Base-by-base conservation (phyloP, 306 rosid genomes). In the Dalbergia cultrata region DNA sequence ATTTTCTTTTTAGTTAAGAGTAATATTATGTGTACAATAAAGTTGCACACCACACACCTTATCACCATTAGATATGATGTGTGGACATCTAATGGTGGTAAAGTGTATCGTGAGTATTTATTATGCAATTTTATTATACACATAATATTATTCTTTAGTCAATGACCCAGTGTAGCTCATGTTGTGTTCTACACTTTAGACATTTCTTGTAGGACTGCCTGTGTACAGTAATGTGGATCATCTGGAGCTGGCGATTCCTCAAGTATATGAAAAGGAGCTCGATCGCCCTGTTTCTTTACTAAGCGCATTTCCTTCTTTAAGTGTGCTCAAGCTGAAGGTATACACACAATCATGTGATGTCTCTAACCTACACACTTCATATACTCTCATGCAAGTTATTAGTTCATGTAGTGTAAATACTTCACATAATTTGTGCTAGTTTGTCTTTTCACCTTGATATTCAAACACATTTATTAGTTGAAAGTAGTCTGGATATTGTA, bases 271-370 rank as follows among this genome's bases (percentile, higher is more conserved):
- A 54, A 13, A 11, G 4, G 0, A 56, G 2, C 67, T 77, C 17
- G 17, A 8, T 54, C 67, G 13, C 43, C 9, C 31, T 53, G 19
- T 77, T 67, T 39, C 67, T 66, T 43, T 77, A 16, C 74, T 77
- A 6, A 21, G 57, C 8, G 54, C 74, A 14, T 77, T 77, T 56
- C 74, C 74, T 65, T 37, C 57, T 16, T 21, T 77, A 13, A 1
- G 1, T 8, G 39, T 65, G 67, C 81, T 77, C 43, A 66, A 52
- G 53, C 18, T 77, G 60, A 39, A 65, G 81, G 81, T 58, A 73
- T 13, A 13, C 41, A 47, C 53, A 47, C 53, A 31, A 16, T 49
- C 3, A 34, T 53, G 2, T 16, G 19, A 13, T 73, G 8, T 57
- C 68, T 13, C 64, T 63, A 34, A 34, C 53, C 12, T 10, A 45